Conservation (phyloP, 495 filamentous ascomycete genomes). For the Tuber aestivum region DNA sequence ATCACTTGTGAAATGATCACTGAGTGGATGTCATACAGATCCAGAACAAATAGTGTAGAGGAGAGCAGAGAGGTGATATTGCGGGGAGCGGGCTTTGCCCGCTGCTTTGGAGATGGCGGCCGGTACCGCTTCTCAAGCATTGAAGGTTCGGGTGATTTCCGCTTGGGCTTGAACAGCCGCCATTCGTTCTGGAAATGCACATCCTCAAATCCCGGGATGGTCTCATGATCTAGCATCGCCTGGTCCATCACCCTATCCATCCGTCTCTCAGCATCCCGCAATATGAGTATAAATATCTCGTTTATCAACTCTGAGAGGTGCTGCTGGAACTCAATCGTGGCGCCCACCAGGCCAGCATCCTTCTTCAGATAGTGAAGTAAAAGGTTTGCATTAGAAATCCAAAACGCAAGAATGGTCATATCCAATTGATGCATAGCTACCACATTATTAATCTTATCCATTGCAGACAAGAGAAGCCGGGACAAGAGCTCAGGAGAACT, state of each 20-base stretch:
- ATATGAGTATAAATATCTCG: constrained; percentile 98
- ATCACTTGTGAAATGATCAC: constrained; percentile 90
- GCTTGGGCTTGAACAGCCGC: constrained; percentile 88
- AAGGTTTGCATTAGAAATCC: constrained; percentile 95
- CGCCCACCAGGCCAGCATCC: constrained; percentile 70
- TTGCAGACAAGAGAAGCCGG: constrained; percentile 73
- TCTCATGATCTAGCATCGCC: constrained; percentile 96
- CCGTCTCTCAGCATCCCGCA: constrained; percentile 90
- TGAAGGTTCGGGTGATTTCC: constrained; percentile 72
- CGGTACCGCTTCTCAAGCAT: constrained; percentile 87
- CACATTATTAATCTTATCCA: constrained; percentile 93
- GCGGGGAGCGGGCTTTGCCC: constrained; percentile 83
- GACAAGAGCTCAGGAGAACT: constrained; percentile 76
- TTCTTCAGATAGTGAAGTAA: constrained; percentile 96
- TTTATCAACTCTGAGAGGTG: constrained; percentile 94
- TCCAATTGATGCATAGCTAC: constrained; percentile 96
- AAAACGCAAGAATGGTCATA: constrained; percentile 98
- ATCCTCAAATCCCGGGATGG: constrained; percentile 93
- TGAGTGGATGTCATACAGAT: constrained; percentile 97
- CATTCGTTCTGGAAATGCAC: constrained; percentile 96
- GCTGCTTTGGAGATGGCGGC: constrained; percentile 88
- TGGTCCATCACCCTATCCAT: constrained; percentile 92
- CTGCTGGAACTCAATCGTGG: constrained; percentile 83
- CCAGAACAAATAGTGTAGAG: constrained; percentile 92
- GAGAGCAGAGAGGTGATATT: constrained; percentile 97